Percentiles rank a stretch among this genome's conserved stretches.
phyloP scores from a whole-genome alignment of 2,329 filamentous ascomycete genomes.

The Colletotrichum abscissum region DNA sequence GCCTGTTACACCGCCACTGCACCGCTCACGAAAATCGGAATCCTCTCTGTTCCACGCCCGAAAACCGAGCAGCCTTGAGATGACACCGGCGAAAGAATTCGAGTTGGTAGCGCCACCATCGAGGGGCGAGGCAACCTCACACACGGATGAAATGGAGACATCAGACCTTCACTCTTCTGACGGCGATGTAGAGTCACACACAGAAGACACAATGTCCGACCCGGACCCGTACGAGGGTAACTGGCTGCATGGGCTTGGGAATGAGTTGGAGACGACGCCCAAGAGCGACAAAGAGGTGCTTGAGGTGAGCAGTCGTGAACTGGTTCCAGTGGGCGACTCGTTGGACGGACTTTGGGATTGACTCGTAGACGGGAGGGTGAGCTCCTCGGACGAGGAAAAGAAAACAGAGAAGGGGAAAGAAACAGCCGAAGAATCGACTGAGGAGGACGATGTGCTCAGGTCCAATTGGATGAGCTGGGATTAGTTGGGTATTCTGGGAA shows the following conservation, averaged over 20 bases:
- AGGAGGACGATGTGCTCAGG: conserved; percentile 27
- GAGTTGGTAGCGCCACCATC: conserved; percentile 9
- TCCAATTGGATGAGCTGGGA: conserved; percentile 37
- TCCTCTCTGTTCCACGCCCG: conserved; percentile 8
- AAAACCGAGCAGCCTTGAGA: conserved; percentile 1
- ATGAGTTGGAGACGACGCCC: background rate
- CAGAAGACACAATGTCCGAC: conserved; percentile 34
- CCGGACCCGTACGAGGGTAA: conserved; percentile 31
- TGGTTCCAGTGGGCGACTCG: conserved; percentile 18
- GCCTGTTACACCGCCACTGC: conserved; percentile 28
- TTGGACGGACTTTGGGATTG: conserved; percentile 36
- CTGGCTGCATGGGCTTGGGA: conserved; percentile 18
- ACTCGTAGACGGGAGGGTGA: conserved; percentile 39
- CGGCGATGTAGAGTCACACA: conserved; percentile 34
- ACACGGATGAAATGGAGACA: conserved; percentile 34
- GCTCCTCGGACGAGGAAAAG: conserved; percentile 37
- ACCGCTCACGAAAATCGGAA: conserved; percentile 24
- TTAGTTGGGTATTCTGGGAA: background rate
- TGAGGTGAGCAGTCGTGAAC: conserved; percentile 22
- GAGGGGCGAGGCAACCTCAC: conserved; percentile 25
- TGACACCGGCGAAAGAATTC: conserved; percentile 22
- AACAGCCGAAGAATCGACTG: background rate
- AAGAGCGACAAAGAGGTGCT: conserved; percentile 9
- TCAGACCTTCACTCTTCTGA: conserved; percentile 36
- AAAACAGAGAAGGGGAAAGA: conserved; percentile 18